Evolutionary conservation across 148 eudicot species (phyloP).

Genomic region (Fagopyrum tataricum): DNA sequence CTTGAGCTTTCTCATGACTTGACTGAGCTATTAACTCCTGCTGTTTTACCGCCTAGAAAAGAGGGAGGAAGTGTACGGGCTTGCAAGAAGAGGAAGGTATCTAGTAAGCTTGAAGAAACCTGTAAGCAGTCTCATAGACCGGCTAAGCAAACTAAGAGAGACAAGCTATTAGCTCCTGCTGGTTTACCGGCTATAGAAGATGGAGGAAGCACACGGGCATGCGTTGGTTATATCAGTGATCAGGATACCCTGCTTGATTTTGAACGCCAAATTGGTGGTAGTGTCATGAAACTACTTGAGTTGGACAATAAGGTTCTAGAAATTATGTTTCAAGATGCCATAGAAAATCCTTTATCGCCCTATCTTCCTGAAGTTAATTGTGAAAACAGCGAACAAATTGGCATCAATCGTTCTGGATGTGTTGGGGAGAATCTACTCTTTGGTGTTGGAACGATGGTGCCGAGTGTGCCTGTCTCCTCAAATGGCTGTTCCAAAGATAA

Average conservation of each 20-base stretch:
- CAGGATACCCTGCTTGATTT: constrained; percentile 18
- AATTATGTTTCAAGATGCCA: constrained; percentile 42
- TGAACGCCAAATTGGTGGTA: constrained; percentile 27
- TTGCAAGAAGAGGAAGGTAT: too few species aligned
- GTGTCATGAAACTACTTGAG: constrained; percentile 65
- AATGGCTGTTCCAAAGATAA: constrained; percentile 7
- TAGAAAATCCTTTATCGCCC: constrained; percentile 68
- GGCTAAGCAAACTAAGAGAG: too few species aligned
- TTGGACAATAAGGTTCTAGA: constrained; percentile 61
- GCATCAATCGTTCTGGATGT: constrained; percentile 2
- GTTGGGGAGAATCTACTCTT: constrained; percentile 11
- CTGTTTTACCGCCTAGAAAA: constrained; percentile 16
- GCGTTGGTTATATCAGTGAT: constrained; percentile 23
- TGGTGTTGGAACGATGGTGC: constrained; percentile 13
- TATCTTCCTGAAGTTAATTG: constrained; percentile 43
- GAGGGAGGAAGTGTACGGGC: constrained; percentile 8
- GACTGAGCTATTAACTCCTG: constrained; percentile 14
- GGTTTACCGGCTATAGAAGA: too few species aligned
- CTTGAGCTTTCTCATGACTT: constrained; percentile 18
- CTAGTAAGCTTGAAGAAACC: too few species aligned
- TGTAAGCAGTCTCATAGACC: too few species aligned
- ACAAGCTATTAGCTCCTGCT: too few species aligned
- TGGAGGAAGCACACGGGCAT: neutral
- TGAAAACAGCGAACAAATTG: constrained; percentile 12
- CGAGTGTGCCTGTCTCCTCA: constrained; percentile 19